Evolutionary conservation across 352 stramenopile species (phyloP).

Genomic region (Pythium aristosporum): DNA sequence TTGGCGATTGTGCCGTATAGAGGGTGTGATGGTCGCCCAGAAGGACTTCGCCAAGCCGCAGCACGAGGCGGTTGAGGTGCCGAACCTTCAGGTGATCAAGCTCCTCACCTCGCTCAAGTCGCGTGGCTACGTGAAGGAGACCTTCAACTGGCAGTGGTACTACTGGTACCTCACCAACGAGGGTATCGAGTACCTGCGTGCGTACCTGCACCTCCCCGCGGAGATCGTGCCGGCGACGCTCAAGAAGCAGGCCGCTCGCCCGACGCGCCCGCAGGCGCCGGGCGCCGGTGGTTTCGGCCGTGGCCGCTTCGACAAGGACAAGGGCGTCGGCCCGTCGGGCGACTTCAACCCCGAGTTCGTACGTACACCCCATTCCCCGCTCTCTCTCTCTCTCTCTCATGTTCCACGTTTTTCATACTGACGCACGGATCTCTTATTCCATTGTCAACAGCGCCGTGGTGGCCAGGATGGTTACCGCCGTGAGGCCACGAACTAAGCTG

Average conservation of each 20-base stretch:
- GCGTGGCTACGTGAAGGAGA: slow-evolving; percentile 97
- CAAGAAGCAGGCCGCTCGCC: slow-evolving; percentile 94
- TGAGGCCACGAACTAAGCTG: slow-evolving; percentile 81
- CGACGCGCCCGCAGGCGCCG: slow-evolving; percentile 76
- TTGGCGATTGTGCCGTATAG: slow-evolving; percentile 26
- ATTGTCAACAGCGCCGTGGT: slow-evolving; percentile 44
- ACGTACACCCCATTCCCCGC: slow-evolving; percentile 26
- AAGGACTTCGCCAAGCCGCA: slow-evolving; percentile 88
- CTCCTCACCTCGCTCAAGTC: slow-evolving; percentile 98
- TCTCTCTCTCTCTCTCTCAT: background rate
- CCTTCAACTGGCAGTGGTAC: slow-evolving; percentile 99
- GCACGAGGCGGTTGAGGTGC: slow-evolving; percentile 97
- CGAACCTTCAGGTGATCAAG: slow-evolving; percentile 98
- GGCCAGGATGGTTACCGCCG: slow-evolving; percentile 87
- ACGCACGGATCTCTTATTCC: background rate
- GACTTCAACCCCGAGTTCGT: slow-evolving; percentile 90
- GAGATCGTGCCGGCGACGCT: slow-evolving; percentile 99
- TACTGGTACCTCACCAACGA: slow-evolving; percentile 99
- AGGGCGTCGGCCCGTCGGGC: slow-evolving; percentile 83
- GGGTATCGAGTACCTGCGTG: slow-evolving; percentile 98
- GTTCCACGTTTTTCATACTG: background rate
- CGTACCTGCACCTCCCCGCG: slow-evolving; percentile 97
- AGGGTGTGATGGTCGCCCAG: slow-evolving; percentile 90
- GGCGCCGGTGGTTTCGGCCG: slow-evolving; percentile 75
- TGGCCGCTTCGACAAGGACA: slow-evolving; percentile 89